Percentiles rank a stretch among this genome's conserved stretches.
These are phyloP conservation scores for Gracilaria vermiculophylla DNA, from an alignment of 23 red algal genomes.

Conservation along the genomic window DNA sequence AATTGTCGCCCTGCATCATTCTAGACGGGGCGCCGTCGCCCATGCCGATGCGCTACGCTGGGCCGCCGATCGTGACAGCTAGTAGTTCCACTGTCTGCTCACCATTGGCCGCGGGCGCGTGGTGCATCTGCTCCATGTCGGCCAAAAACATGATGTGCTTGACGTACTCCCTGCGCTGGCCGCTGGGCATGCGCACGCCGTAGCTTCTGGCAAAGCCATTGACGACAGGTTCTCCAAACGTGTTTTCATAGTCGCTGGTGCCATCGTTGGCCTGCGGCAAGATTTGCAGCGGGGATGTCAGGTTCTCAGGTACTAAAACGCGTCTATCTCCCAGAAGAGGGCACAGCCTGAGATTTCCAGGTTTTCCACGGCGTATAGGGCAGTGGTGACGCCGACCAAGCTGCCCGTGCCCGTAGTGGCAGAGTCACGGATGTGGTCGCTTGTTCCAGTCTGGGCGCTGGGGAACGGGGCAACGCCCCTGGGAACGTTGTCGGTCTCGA, in stretches of 20 bases:
- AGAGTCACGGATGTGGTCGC: constrained; percentile 94
- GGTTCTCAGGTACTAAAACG: constrained; percentile 81
- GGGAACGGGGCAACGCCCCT: constrained; percentile 97
- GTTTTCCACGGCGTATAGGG: constrained; percentile 94
- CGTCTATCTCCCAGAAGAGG: constrained; percentile 71
- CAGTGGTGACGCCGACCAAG: constrained; percentile 75
- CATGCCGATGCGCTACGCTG: constrained; percentile 99
- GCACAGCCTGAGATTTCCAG: constrained; percentile 68
- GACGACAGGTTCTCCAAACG: constrained; percentile 97
- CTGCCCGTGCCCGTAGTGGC: constrained; percentile 94
- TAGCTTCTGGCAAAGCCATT: constrained; percentile 87
- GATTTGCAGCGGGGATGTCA: constrained; percentile 85
- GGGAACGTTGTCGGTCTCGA: constrained; percentile 99
- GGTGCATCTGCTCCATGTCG: constrained; percentile 94
- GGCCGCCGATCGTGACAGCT: constrained; percentile 95
- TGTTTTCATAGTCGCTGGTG: constrained; percentile 98
- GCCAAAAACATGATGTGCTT: constrained; percentile 99
- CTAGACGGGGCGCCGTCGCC: constrained; percentile 95
- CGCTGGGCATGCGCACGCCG: constrained; percentile 56
- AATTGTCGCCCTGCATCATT: constrained; percentile 98
- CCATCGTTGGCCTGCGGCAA: constrained; percentile 87
- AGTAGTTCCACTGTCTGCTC: constrained; percentile 51
- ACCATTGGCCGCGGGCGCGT: constrained; percentile 76
- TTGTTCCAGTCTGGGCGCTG: constrained; percentile 95
- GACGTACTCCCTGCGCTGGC: constrained; percentile 86